Evolutionary conservation across 106 monocot species (phyloP), one percentile per base, ranked within the genome.

Genomic region (Dendrobium officinale): DNA sequence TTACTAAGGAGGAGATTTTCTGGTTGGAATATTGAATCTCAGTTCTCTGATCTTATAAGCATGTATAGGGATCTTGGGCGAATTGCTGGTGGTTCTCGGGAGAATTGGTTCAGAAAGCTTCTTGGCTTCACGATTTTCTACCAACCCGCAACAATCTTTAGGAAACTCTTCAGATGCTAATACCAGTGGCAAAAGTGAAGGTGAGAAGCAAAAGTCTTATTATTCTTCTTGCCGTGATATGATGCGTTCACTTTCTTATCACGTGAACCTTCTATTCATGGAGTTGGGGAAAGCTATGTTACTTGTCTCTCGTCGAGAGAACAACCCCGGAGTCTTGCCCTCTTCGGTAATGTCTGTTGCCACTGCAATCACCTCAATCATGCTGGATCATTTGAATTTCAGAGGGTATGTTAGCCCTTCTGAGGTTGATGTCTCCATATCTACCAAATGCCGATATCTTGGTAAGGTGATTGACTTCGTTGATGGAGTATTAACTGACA

Each of bases 161-260:
- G 67, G 87, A 10, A 85, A 31, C 78, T 77, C 88, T 54, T 37
- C 79, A 42, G 88, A 88, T 86, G 80, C 82, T 20, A 80, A 74
- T 77, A 47, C 55, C 40, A 26, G 26, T 33, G 81, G 58, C 15
- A 90, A 77, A 82, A 81, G 82, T 58, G 93, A 91, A 78, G 86
- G 84, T 80, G 95, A 95, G 27, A 99, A 99, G 75, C 84, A 89
- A 84, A 91, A 81, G 79, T 86, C 90, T 64, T 87, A 86, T 68
- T 83, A 87, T 86, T 89, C 94, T 77, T 90, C 88, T 42, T 93
- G 88, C 54, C 86, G 86, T 81, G 99, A 99, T 79, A 93, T 95
- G 95, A 86, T 99, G 91, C 93, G 84, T 24, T 99, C 99, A 42
- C 93, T 99, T 64, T 91, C 90, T 45, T 93, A 91, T 82, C 99